Percentiles rank a stretch among this genome's conserved stretches.
Conservation (phyloP, 371 early-diverging fungal genomes). For the Phascolomyces articulosus region DNA sequence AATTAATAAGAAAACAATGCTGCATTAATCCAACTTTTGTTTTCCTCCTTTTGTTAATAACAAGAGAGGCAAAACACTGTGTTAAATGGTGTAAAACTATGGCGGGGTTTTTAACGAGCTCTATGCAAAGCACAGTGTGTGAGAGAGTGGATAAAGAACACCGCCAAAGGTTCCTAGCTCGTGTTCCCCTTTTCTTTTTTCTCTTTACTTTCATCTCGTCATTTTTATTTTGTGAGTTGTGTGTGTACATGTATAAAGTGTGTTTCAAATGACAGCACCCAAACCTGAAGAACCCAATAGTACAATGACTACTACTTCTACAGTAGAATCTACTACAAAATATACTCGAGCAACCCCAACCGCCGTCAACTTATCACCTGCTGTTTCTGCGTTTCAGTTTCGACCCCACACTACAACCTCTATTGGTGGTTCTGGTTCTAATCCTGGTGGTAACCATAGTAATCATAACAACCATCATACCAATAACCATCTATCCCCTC, state of each 20-base stretch:
- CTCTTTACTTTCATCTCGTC: slow-evolving; percentile 1
- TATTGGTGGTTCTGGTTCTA: too few relatives aligned
- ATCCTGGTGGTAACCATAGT: too few relatives aligned
- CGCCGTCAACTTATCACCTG: slow-evolving; percentile 28
- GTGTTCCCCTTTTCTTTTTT: slow-evolving; percentile 8
- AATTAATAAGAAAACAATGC: too few relatives aligned
- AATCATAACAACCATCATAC: not conserved
- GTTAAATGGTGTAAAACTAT: too few relatives aligned
- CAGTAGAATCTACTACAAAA: not conserved
- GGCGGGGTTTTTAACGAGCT: too few relatives aligned
- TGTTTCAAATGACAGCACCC: not conserved
- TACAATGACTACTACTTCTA: not conserved
- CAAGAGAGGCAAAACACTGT: too few relatives aligned
- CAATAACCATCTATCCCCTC: slow-evolving; percentile 13
- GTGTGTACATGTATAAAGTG: too few relatives aligned
- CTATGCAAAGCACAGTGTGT: too few relatives aligned
- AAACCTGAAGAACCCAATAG: not conserved
- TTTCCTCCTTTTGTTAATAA: too few relatives aligned
- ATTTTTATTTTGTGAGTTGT: too few relatives aligned
- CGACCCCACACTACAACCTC: slow-evolving; percentile 3
- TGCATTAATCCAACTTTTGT: too few relatives aligned
- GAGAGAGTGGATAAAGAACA: too few relatives aligned
- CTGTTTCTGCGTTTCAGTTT: slow-evolving; percentile 43
- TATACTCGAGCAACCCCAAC: not conserved
- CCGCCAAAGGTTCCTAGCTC: not conserved